A percentile compares a stretch with the other conserved stretches of the same genome.
phyloP scores from a whole-genome alignment of 805 yeast species.

The Cyberlindnera mississippiensis region DNA sequence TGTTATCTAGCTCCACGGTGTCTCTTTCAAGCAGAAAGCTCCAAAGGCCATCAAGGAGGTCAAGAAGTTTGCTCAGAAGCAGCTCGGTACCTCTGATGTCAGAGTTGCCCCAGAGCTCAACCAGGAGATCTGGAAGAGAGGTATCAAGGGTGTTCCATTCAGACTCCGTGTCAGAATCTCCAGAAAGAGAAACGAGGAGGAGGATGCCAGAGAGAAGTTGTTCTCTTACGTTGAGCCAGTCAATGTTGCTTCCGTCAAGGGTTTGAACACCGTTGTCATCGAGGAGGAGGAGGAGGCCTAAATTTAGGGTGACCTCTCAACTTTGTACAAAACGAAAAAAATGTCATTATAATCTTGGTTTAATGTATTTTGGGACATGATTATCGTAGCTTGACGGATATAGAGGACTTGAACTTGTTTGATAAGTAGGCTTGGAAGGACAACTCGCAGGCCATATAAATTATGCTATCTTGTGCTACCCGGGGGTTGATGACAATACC shows the following conservation, averaged over 20 bases:
- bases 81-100: slow-evolving; percentile 99
- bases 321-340: slow-evolving; percentile 11
- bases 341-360: slow-evolving; percentile 19
- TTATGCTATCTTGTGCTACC: too few species aligned
- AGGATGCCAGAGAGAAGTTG: slow-evolving; percentile 96
- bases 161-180: slow-evolving; percentile 98
- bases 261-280: slow-evolving; percentile 96
- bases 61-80: slow-evolving; percentile 96
- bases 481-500: too few species aligned
- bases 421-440: too few species aligned
- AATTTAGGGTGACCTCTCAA: slow-evolving; percentile 5
- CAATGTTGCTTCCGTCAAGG: slow-evolving; percentile 90
- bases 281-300: slow-evolving; percentile 48
- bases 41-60: slow-evolving; percentile 99
- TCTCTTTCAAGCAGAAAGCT: slow-evolving; percentile 99
- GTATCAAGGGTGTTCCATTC: slow-evolving; percentile 98
- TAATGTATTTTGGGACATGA: slow-evolving; percentile 9
- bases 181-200: slow-evolving; percentile 99
- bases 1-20: slow-evolving; percentile 82
- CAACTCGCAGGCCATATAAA: too few species aligned
- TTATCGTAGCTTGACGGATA: too few species aligned
- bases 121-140: slow-evolving; percentile 99
- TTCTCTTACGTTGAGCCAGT: slow-evolving; percentile 98
- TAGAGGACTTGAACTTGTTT: too few species aligned
- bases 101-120: slow-evolving; percentile 98